A percentile compares a stretch with the other conserved stretches of the same genome.
Conservation (phyloP, 1,139 yeast genomes). For the Scheffersomyces stambukii region DNA sequence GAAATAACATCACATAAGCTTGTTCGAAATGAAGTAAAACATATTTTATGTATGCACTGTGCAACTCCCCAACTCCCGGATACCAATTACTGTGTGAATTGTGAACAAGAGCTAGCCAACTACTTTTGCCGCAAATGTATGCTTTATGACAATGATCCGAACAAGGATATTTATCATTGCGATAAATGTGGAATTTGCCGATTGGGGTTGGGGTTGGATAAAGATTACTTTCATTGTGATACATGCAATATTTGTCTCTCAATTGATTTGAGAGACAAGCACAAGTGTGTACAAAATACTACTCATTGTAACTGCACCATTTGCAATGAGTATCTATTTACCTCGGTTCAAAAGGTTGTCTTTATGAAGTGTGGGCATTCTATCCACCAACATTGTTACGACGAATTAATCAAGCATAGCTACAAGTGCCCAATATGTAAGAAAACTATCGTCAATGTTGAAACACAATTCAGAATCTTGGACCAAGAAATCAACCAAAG, state of each 20-base stretch:
- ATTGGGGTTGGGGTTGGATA: conserved; percentile 80
- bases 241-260: conserved; percentile 89
- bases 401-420: conserved; percentile 71
- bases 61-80: conserved; percentile 70
- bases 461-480: conserved; percentile 77
- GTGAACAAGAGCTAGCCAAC: conserved; percentile 64
- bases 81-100: conserved; percentile 57
- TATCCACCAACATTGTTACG: conserved; percentile 80
- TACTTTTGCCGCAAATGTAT: conserved; percentile 78
- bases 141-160: conserved; percentile 77
- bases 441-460: conserved; percentile 80
- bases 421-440: conserved; percentile 92
- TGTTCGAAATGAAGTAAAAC: conserved; percentile 58
- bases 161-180: conserved; percentile 85
- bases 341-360: conserved; percentile 79
- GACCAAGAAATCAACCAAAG: conserved; percentile 79
- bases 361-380: conserved; percentile 96
- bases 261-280: conserved; percentile 71
- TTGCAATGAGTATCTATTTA: conserved; percentile 87
- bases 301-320: conserved; percentile 92
- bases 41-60: conserved; percentile 80
- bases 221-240: conserved; percentile 87
- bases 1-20: conserved; percentile 53
- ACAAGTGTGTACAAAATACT: conserved; percentile 79
- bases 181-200: conserved; percentile 91